Conservation (phyloP, 257 asterid genomes). For the Fraxinus pennsylvanica region DNA sequence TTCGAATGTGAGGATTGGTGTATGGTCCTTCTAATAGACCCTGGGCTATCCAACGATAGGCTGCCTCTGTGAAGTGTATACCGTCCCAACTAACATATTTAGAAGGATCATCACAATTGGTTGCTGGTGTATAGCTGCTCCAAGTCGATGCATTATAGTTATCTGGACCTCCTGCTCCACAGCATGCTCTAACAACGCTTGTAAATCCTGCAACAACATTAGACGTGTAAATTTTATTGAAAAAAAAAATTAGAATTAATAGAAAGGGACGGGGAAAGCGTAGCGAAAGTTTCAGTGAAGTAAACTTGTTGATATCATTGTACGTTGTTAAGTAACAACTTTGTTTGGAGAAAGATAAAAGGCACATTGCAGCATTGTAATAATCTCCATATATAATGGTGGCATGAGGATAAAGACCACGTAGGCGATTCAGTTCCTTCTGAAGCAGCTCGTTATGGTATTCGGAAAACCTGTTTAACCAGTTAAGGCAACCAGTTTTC, state of each 20-base stretch:
- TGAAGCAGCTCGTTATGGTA: slow-evolving; percentile 39
- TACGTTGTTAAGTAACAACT: slow-evolving; percentile 23
- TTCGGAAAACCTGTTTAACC: slow-evolving; percentile 41
- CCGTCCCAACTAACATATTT: slow-evolving; percentile 41
- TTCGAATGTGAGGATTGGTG: slow-evolving; percentile 16
- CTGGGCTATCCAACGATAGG: slow-evolving; percentile 31
- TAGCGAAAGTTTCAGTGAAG: no score
- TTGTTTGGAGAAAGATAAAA: slow-evolving; percentile 28
- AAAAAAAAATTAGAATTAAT: no score
- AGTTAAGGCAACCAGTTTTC: slow-evolving; percentile 43
- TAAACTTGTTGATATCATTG: background rate
- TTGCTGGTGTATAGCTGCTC: slow-evolving; percentile 23
- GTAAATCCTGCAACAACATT: slow-evolving; percentile 28
- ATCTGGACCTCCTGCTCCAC: slow-evolving; percentile 42
- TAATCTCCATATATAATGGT: slow-evolving; percentile 51
- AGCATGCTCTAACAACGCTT: slow-evolving; percentile 36
- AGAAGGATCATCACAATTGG: slow-evolving; percentile 37
- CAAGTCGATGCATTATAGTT: background rate
- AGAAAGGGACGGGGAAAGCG: no score
- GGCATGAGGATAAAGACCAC: slow-evolving; percentile 32
- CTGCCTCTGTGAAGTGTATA: slow-evolving; percentile 44
- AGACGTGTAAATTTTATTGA: no score
- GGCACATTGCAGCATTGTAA: slow-evolving; percentile 42
- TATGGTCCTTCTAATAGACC: slow-evolving; percentile 26
- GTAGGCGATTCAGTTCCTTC: slow-evolving; percentile 28